Percentiles rank a stretch among this genome's conserved stretches.
Conservation (phyloP, 805 yeast species). For the Candida nonsorbophila region DNA sequence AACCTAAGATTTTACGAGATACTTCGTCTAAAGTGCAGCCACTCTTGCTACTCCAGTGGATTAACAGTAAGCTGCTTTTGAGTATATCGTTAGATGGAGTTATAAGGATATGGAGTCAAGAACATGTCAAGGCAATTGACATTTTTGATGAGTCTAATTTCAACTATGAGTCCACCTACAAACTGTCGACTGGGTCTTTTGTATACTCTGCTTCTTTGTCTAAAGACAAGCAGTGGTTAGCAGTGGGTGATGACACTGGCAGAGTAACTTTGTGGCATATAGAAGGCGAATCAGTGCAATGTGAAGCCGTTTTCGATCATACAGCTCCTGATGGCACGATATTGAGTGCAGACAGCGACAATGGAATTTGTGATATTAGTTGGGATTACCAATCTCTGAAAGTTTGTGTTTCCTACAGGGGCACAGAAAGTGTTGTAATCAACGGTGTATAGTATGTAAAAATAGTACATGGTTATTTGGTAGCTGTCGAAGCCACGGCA, state of each 20-base stretch:
- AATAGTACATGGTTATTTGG: not conserved
- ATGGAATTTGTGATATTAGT: constrained; percentile 32
- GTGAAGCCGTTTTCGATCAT: constrained; percentile 5
- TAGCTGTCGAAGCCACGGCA: constrained; percentile 6
- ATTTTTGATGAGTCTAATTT: constrained; percentile 9
- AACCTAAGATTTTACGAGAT: constrained; percentile 10
- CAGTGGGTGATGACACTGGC: constrained; percentile 66
- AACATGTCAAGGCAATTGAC: not conserved
- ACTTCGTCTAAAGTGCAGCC: constrained; percentile 46
- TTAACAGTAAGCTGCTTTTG: constrained; percentile 26
- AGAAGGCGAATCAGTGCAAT: not conserved
- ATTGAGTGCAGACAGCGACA: constrained; percentile 5
- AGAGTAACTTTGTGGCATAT: constrained; percentile 50
- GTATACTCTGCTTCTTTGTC: constrained; percentile 52
- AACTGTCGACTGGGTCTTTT: constrained; percentile 24
- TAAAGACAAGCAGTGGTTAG: constrained; percentile 43
- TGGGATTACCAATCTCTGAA: constrained; percentile 27
- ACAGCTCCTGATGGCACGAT: constrained; percentile 2
- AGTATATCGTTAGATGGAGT: constrained; percentile 70
- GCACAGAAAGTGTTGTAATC: constrained; percentile 24
- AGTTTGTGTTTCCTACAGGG: constrained; percentile 29
- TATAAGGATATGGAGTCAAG: constrained; percentile 61
- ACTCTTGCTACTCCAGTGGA: constrained; percentile 53
- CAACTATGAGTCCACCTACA: constrained; percentile 18
- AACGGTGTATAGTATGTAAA: constrained; percentile 7